Base-by-base conservation (phyloP, 2,329 filamentous ascomycete genomes). In the Cladophialophora psammophila region DNA sequence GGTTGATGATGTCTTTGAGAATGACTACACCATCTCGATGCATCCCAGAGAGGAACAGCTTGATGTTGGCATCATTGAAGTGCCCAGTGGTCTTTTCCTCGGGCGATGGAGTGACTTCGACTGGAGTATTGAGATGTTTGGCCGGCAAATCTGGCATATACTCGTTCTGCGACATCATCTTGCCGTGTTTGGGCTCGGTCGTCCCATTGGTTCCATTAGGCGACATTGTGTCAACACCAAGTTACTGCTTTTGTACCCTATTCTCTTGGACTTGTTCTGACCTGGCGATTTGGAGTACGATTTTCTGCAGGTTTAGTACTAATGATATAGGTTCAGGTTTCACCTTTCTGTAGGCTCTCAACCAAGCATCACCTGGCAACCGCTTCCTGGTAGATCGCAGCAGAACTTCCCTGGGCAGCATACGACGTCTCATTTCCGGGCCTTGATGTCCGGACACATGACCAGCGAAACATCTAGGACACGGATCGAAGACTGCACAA, bases 21-120 rank as follows among this genome's bases (percentile, higher is more conserved):
- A 80, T 71, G 45, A 80, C 73, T 8, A 80, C 73, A 26, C 79
- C 77, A 59, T 79, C 77, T 26, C 69, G 67, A 60, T 79, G 76
- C 64, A 66, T 62, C 7, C 64, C 64, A 32, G 64, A 66, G 32
- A 66, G 64, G 36, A 66, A 66, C 15, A 66, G 20, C 32, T 66
- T 66, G 53, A 66, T 62, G n/a, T 62, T 66, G 31, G 64, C 64
- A 50, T 66, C 64, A 32, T 66, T 62, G 53, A 66, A 66, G 1
- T 35, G 57, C 8, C 64, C 64, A 26, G 58, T 18, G 9, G 64
- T 52, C 20, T 20, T 32, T 45, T 66, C 64, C 20, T 66, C 58
- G 1, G 58, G 40, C 12, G 58, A 61, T 1, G 64, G 64, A 40
- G 58, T 42, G n/a, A 66, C 58, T 35, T 66, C 58, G 9, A 66